Evolutionary conservation across 1,139 yeast species (phyloP), one percentile per base, ranked within the genome.

Genomic region (Saccharomycopsis hybrid): DNA sequence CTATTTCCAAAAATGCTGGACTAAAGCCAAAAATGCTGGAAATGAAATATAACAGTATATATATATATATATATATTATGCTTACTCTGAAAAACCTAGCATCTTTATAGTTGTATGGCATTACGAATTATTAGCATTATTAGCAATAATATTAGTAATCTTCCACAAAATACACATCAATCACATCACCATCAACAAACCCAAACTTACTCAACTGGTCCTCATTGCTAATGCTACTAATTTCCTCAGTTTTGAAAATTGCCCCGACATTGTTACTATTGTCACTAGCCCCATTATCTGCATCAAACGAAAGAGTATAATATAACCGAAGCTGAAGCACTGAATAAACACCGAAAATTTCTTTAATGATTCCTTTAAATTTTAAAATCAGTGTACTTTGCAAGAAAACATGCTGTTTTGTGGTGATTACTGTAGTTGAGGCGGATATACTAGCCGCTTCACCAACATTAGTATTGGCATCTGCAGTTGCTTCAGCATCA

Each of bases 171-270:
- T 49, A 49, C 8, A 50, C 32, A 41, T 54, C 50, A 30, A 46
- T 39, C 8, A 18, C 24, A 40, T 49, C 49, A n/a, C 62, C 61
- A 31, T 61, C 54, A 24, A 53, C 51, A 8, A 71, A 65, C 9
- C 65, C 67, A 54, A 62, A 70, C 46, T 66, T 66, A 43, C 69
- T 71, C 3, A 76, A 54, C 9, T 65, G 56, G 8, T 72, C 64
- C 30, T 70, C 58, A 44, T 70, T 70, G 18, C 18, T 18, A 18
- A 18, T 18, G 54, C 74, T 74, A 9, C 62, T 65, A 2, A 60
- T 31, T 1, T 47, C 36, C 47, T 57, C 60, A 28, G 51, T 54
- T 8, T 38, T 47, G 1, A 44, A n/a, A 1, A 59, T 57, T 30
- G 25, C 24, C 30, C 30, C 48, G 5, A 36, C 31, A 4, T 29